Evolutionary conservation across 345 rosid genomes (phyloP).

Genomic region (Clausena lansium): DNA sequence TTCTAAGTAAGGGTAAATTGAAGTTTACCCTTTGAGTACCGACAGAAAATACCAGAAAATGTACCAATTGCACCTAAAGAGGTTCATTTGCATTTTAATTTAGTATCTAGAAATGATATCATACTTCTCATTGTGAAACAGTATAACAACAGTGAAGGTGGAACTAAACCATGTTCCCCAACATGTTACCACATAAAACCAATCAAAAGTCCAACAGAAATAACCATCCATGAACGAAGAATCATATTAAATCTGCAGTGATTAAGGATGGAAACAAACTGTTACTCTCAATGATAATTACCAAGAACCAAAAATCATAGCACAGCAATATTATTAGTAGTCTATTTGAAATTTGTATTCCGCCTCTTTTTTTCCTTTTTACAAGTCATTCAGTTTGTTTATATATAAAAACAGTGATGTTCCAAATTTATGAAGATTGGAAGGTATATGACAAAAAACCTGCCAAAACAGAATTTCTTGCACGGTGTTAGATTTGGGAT

Average conservation of each 20-base stretch:
- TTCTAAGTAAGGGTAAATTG: too few relatives aligned
- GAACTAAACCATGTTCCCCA: background rate
- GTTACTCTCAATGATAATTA: background rate
- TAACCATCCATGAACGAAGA: background rate
- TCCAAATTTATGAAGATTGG: background rate
- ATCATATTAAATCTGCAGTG: background rate
- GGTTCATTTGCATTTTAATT: background rate
- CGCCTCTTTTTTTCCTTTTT: background rate
- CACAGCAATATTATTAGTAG: background rate
- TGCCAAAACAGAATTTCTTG: slow-evolving; percentile 99
- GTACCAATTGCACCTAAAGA: background rate
- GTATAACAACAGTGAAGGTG: background rate
- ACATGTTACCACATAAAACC: background rate
- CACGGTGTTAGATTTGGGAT: slow-evolving; percentile 66
- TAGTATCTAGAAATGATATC: background rate
- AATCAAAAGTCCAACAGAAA: background rate
- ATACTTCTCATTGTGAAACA: background rate
- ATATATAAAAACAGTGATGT: background rate
- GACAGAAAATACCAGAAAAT: background rate
- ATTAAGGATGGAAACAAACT: background rate
- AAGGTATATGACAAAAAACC: slow-evolving; percentile 38
- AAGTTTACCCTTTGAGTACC: too few relatives aligned
- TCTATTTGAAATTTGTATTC: background rate
- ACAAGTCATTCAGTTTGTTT: background rate
- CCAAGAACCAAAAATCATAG: background rate